phyloP scores from a whole-genome alignment of 2,329 filamentous ascomycete species.

The Teratosphaeria pseudoeucalypti region DNA sequence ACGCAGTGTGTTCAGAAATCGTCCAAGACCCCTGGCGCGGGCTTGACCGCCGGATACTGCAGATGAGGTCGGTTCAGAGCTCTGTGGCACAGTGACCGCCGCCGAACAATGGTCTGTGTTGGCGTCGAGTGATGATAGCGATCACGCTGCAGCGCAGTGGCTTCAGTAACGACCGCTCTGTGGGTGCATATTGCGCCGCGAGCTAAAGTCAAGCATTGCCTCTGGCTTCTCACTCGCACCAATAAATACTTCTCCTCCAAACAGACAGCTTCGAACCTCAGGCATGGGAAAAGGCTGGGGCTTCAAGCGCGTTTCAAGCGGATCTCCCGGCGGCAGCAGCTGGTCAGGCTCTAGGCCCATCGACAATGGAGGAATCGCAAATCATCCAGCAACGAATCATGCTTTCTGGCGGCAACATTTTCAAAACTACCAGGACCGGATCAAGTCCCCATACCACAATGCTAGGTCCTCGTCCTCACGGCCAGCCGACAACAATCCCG shows the following conservation, averaged over 20 bases:
- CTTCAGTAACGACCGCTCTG: not conserved
- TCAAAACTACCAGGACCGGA: not conserved
- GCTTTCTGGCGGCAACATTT: not conserved
- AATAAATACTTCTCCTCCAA: not conserved
- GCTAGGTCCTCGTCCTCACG: no score
- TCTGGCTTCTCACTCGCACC: not conserved
- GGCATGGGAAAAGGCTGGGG: not conserved
- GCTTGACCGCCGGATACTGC: no score
- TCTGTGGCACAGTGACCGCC: no score
- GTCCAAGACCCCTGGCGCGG: no score
- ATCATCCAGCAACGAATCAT: not conserved
- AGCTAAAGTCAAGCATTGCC: not conserved
- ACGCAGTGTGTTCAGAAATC: no score
- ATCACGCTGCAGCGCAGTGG: not conserved
- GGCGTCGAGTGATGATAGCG: no score
- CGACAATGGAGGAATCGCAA: not conserved
- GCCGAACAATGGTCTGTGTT: no score
- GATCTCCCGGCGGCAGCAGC: not conserved
- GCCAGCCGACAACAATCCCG: not conserved
- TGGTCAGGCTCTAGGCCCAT: not conserved
- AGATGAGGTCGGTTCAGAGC: no score
- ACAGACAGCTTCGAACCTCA: not conserved
- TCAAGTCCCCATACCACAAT: not conserved
- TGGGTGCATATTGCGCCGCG: not conserved
- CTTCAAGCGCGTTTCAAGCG: not conserved